phyloP scores from a whole-genome alignment of 768 basidiomycete species.

The Astraeus odoratus region DNA sequence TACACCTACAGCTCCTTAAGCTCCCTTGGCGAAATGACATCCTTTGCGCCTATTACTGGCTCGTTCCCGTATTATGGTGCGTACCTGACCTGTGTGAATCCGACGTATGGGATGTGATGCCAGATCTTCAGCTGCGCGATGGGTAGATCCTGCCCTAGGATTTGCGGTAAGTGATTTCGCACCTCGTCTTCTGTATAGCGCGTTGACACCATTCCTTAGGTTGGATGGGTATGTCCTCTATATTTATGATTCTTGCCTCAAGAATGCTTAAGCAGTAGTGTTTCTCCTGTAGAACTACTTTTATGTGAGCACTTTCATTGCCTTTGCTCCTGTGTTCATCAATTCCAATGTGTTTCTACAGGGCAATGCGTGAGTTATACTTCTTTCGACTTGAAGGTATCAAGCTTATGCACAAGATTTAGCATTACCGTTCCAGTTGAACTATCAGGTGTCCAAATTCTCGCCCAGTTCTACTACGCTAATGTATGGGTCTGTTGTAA shows the following conservation, averaged over 20 bases:
- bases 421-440: slow-evolving; percentile 69
- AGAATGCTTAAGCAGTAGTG: no score
- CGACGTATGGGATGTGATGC: no score
- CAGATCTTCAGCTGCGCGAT: slow-evolving; percentile 37
- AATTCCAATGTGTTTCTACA: not conserved
- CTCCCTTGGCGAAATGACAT: slow-evolving; percentile 74
- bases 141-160: slow-evolving; percentile 57
- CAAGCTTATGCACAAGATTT: not conserved
- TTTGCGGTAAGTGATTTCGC: slow-evolving; percentile 41
- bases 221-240: slow-evolving; percentile 33
- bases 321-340: not conserved
- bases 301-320: slow-evolving; percentile 31
- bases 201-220: not conserved
- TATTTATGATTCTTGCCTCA: no score
- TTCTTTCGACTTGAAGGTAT: not conserved
- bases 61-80: slow-evolving; percentile 68
- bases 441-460: slow-evolving; percentile 62
- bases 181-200: not conserved
- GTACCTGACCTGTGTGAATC: no score
- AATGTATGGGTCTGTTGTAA: slow-evolving; percentile 30
- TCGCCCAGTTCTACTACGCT: slow-evolving; percentile 68
- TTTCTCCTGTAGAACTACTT: slow-evolving; percentile 42
- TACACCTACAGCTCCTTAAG: slow-evolving; percentile 51
- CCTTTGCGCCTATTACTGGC: slow-evolving; percentile 72
- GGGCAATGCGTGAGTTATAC: slow-evolving; percentile 6